Conservation (phyloP, 2,329 filamentous ascomycete genomes). For the Corniculantispora saksenae region DNA sequence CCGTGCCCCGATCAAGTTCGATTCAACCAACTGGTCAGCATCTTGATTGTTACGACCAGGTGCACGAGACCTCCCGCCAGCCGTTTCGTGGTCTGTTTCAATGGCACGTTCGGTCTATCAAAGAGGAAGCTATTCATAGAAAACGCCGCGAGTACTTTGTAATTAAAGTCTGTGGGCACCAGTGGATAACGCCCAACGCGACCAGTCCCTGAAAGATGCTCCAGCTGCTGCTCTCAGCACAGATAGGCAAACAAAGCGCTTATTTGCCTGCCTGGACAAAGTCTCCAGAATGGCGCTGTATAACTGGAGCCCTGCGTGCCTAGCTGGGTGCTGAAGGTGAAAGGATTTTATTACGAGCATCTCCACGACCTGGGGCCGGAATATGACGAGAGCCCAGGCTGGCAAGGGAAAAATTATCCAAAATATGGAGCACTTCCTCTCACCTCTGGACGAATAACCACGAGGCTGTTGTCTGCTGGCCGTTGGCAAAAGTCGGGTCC, state of each 20-base stretch:
- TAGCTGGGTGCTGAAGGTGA: neutral
- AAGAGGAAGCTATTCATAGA: neutral
- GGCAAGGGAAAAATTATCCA: conserved; percentile 1
- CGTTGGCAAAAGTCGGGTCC: conserved; percentile 10
- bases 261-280: neutral
- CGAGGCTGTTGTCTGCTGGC: conserved; percentile 8
- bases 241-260: neutral
- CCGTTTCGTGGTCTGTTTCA: neutral
- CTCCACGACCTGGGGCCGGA: conserved; percentile 1
- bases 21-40: conserved; percentile 5
- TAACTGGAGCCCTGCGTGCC: conserved; percentile 1
- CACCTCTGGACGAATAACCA: neutral
- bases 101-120: neutral
- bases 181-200: neutral
- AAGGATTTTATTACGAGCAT: neutral
- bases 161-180: conserved; percentile 15
- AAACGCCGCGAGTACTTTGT: conserved; percentile 2
- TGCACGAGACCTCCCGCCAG: conserved; percentile 11
- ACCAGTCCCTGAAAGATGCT: neutral
- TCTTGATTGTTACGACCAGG: neutral
- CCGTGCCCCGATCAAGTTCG: conserved; percentile 9
- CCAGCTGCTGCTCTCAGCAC: neutral
- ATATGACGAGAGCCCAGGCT: neutral
- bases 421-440: conserved; percentile 12
- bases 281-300: neutral